Conservation (phyloP, 1,284 basidiomycete genomes). For the Heterobasidion occidentale region DNA sequence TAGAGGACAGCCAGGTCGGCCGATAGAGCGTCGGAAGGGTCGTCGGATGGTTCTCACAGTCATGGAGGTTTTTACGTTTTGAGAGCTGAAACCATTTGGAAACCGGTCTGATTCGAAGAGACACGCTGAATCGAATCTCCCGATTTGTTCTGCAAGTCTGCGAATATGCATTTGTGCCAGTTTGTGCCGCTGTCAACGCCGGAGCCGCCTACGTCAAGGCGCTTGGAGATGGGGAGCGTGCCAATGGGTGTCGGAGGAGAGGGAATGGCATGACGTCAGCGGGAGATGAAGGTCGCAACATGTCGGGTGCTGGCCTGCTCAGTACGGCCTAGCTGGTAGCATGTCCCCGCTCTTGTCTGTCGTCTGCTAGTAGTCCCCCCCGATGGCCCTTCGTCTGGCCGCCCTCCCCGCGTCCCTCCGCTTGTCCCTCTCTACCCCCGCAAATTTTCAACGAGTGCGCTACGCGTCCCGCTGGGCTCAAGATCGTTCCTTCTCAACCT, state of each 20-base stretch:
- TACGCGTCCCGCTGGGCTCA: slow-evolving; percentile 15
- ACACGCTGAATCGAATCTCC: background rate
- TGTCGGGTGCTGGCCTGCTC: too few relatives aligned
- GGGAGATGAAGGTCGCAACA: too few relatives aligned
- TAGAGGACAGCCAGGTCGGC: background rate
- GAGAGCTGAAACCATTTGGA: background rate
- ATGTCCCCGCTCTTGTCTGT: too few relatives aligned
- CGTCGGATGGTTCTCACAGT: background rate
- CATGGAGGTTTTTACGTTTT: background rate
- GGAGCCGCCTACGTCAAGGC: too few relatives aligned
- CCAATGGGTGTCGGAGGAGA: too few relatives aligned
- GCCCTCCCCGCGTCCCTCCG: slow-evolving; percentile 16
- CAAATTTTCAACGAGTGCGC: slow-evolving; percentile 5
- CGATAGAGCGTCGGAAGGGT: background rate
- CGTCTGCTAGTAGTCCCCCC: too few relatives aligned
- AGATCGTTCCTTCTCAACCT: slow-evolving; percentile 15
- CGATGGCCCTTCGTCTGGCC: slow-evolving; percentile 19
- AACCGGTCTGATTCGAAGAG: background rate
- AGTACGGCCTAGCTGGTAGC: too few relatives aligned
- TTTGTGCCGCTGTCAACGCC: background rate
- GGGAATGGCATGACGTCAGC: too few relatives aligned
- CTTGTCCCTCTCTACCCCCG: slow-evolving; percentile 13
- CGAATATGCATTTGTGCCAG: too few relatives aligned
- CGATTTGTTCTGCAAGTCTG: too few relatives aligned
- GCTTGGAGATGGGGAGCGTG: too few relatives aligned